Percentiles rank a stretch among this genome's conserved stretches.
Evolutionary conservation across 768 basidiomycete species (phyloP).

Genomic region (Kwoniella dendrophila): DNA sequence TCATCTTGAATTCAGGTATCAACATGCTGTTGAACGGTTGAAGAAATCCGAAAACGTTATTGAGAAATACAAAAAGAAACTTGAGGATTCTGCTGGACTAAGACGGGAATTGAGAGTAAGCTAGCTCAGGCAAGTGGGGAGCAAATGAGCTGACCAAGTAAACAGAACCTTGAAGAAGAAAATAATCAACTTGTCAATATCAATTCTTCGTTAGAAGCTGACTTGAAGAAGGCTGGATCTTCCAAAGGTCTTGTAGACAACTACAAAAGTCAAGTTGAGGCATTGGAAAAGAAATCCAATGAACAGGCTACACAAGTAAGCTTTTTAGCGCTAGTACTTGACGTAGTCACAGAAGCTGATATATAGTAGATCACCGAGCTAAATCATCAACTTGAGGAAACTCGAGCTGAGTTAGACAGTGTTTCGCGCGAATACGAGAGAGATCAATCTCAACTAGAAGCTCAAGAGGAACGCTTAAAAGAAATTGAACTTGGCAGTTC

Average conservation of each 20-base stretch:
- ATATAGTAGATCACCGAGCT: conserved; percentile 73
- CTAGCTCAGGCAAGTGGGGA: background rate
- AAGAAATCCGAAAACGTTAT: conserved; percentile 96
- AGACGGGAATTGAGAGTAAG: conserved; percentile 57
- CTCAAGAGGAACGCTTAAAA: conserved; percentile 85
- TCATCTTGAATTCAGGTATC: conserved; percentile 64
- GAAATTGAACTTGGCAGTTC: conserved; percentile 70
- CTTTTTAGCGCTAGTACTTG: background rate
- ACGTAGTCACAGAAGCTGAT: background rate
- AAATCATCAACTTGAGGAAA: conserved; percentile 67
- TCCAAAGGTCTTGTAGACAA: conserved; percentile 89
- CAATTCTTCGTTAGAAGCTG: conserved; percentile 88
- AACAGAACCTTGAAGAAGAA: conserved; percentile 72
- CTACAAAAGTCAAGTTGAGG: conserved; percentile 81
- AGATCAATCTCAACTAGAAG: conserved; percentile 79
- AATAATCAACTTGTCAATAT: conserved; percentile 89
- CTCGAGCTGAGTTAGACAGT: conserved; percentile 26
- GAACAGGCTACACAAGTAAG: conserved; percentile 36
- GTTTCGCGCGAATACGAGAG: conserved; percentile 65
- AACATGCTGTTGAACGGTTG: conserved; percentile 85
- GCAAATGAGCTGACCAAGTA: background rate
- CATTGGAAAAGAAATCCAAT: conserved; percentile 70
- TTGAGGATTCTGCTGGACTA: conserved; percentile 84
- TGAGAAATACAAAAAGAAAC: conserved; percentile 98
- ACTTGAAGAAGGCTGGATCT: conserved; percentile 79